Evolutionary conservation across 495 filamentous ascomycete genomes (phyloP), one percentile per base, ranked within the genome.

Genomic region (Penicillium fimorum): DNA sequence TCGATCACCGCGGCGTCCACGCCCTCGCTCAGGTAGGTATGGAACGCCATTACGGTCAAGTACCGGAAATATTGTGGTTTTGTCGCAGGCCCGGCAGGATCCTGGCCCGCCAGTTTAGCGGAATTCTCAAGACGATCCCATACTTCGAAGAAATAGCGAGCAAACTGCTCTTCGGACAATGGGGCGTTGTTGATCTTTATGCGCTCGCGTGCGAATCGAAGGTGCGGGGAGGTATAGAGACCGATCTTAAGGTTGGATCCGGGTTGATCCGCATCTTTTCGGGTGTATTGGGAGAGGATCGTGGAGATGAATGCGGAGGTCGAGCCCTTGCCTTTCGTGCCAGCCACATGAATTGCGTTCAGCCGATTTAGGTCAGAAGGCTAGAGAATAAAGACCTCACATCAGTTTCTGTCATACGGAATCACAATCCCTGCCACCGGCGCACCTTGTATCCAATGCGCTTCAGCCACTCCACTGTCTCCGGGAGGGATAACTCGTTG

Each of bases 51-150:
- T 5, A 98, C 74, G 0, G 92, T 96, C 43, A 98, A 75, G 64
- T 88, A 97, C 40, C 92, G 86, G 61, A 96, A 92, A 64, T 98
- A 98, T 49, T 87, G 85, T 0, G 94, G 94, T 63, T 92, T 93
- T 41, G 74, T 71, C 18, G 63, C 61, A 20, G 75, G 72, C 37
- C 72, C 72, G 12, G 70, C 73, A 0, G 78, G 72, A 48, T 82
- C 76, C 24, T 70, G 64, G 15, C 82, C 79, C 22, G 77, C 78
- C 2, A 60, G 59, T 13, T 62, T 68, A n/a, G 79, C 79, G 10
- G 78, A 72, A 15, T 73, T 66, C 58, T 87, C 81, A 3, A 96
- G 76, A 0, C 82, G 81, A 63, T 96, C 89, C 92, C 91, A 96
- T 20, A 90, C 83, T 55, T 94, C 82, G 65, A 93, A 96, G 77